Evolutionary conservation across 257 asterid genomes (phyloP), one percentile per base, ranked within the genome.

Genomic region (Lavandula angustifolia): DNA sequence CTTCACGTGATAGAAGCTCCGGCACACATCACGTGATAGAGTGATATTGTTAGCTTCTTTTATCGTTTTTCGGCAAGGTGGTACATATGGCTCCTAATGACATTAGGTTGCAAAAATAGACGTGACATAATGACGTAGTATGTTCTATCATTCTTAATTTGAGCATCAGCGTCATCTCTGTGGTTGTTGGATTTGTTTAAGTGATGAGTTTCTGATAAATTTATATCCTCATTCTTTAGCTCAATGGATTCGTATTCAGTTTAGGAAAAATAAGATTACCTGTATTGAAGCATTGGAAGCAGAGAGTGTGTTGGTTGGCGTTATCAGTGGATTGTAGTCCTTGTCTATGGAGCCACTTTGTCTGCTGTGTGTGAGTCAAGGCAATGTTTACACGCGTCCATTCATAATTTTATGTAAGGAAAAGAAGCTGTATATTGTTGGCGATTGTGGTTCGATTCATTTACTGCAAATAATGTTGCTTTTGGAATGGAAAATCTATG

Each of bases 261-360:
- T 56, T 46, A 6, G 65, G 17, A 56, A 34, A 33, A 18, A 18
- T 17, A 32, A 46, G 17, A 34, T 57, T 37, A 18, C 37, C 7
- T 54, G 14, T 59, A 5, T 56, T 56, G 59, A 50, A 34, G 64
- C 53, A 47, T 52, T 60, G 16, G 51, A 33, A 51, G 3, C 31
- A 67, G 11, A 18, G 29, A 32, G 50, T 50, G 14, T 17, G 60
- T 22, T 52, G 44, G 68, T 65, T 72, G 72, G 43, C 57, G 6
- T 57, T 72, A 38, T 35, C 58, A 50, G 16, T 34, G 43, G 41
- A 43, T 34, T 57, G 22, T 42, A 7, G 12, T 41, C 22, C 43
- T 22, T 57, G 34, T 62, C 33, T 42, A 44, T 35, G 62, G 6
- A 56, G 12, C 52, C 40, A 29, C 37, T 40, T 3, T 35, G 64